These are phyloP conservation scores for Trifolium fragiferum DNA, from an alignment of 306 rosid species.

Conservation along the genomic window DNA sequence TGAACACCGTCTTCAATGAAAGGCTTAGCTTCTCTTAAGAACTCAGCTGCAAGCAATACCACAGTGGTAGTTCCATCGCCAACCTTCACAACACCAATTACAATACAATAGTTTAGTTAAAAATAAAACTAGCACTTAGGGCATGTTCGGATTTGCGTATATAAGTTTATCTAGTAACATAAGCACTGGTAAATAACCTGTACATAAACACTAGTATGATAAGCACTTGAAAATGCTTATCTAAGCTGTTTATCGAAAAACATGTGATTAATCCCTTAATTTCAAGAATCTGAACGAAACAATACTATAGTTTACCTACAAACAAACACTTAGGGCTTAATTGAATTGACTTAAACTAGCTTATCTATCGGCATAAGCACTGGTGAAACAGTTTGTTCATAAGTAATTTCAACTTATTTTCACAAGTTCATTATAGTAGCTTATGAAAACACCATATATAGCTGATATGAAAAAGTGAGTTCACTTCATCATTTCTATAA, in stretches of 20 bases:
- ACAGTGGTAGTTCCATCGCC: constrained; percentile 99
- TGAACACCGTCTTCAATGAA: constrained; percentile 97
- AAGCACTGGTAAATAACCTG: background rate
- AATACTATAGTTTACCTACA: background rate
- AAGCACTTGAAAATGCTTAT: background rate
- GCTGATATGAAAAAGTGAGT: background rate
- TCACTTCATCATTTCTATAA: background rate
- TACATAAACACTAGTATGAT: background rate
- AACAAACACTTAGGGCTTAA: background rate
- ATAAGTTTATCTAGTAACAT: background rate
- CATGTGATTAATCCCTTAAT: background rate
- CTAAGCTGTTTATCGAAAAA: background rate
- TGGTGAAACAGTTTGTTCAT: background rate
- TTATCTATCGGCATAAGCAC: background rate
- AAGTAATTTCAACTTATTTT: background rate
- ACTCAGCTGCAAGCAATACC: constrained; percentile 95
- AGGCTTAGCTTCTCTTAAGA: constrained; percentile 94
- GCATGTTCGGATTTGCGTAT: background rate
- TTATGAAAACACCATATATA: background rate
- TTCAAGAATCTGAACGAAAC: constrained; percentile 24
- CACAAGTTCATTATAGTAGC: background rate
- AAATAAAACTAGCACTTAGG: background rate
- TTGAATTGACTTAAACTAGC: background rate
- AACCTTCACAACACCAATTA: constrained; percentile 58
- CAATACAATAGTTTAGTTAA: background rate